Conservation (phyloP, 2,329 filamentous ascomycete species). For the Cladophialophora yegresii region DNA sequence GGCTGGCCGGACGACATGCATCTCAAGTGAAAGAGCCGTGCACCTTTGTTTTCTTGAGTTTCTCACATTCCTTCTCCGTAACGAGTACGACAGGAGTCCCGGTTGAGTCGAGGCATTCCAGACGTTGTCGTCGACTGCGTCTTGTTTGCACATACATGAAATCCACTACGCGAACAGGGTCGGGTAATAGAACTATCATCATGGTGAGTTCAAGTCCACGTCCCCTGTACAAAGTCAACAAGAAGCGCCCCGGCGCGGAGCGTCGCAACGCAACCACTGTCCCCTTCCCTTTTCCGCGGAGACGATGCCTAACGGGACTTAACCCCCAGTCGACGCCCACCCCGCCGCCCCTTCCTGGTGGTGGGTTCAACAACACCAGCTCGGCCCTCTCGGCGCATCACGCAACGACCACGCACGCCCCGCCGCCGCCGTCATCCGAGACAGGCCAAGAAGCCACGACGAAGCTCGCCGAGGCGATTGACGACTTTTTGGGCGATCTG, state of each 20-base stretch:
- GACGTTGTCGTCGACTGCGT: neutral
- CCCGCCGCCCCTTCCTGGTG: neutral
- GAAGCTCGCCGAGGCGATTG: conserved; percentile 37
- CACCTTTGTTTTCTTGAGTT: neutral
- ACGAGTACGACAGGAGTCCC: neutral
- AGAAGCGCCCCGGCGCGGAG: neutral
- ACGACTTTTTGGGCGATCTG: conserved; percentile 38
- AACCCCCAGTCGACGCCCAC: neutral
- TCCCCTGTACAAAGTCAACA: neutral
- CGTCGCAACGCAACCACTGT: neutral
- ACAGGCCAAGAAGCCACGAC: conserved; percentile 29
- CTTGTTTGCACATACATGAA: neutral
- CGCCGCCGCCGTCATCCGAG: neutral
- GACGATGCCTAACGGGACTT: conserved; percentile 7
- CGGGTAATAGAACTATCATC: neutral
- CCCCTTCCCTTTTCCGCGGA: neutral
- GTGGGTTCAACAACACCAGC: neutral
- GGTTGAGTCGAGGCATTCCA: neutral
- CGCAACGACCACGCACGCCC: neutral
- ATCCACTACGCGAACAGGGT: neutral
- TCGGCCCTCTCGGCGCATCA: conserved; percentile 3
- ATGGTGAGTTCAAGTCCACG: neutral
- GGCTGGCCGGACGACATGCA: neutral
- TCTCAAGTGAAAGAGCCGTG: neutral
- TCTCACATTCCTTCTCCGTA: neutral